Percentiles rank a stretch among this genome's conserved stretches.
These are phyloP conservation scores for Erythrophleum ivorense DNA, from an alignment of 331 rosid species.

Conservation along the genomic window DNA sequence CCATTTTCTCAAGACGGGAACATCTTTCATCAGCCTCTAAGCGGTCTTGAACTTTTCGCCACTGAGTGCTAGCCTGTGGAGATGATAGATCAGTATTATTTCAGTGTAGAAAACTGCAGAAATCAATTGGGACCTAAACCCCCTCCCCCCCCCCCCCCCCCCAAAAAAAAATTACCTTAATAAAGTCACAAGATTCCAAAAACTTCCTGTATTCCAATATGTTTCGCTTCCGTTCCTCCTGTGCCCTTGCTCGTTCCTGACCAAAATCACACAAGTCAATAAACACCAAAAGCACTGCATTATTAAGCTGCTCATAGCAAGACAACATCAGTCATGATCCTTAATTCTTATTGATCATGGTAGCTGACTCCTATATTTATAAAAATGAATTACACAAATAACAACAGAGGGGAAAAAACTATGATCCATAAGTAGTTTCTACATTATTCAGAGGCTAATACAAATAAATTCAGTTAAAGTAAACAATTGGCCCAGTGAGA, in stretches of 20 bases:
- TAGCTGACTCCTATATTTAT: neutral
- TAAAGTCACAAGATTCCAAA: constrained; percentile 91
- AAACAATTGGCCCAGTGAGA: neutral
- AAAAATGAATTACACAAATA: neutral
- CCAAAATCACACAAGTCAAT: constrained; percentile 36
- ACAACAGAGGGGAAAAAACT: neutral
- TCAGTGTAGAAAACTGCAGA: constrained; percentile 33
- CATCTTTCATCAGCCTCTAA: constrained; percentile 95
- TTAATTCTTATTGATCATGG: neutral
- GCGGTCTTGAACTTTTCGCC: constrained; percentile 96
- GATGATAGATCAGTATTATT: constrained; percentile 37
- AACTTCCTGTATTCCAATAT: constrained; percentile 69
- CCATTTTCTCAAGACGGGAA: constrained; percentile 82
- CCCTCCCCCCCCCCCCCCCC: too few species aligned
- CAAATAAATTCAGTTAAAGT: neutral
- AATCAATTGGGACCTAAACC: constrained; percentile 24
- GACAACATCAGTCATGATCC: neutral
- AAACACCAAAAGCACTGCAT: constrained; percentile 38
- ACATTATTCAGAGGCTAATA: neutral
- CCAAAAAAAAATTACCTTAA: constrained; percentile 60
- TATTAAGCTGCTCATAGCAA: neutral
- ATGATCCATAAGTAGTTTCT: neutral
- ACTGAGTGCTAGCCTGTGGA: constrained; percentile 82
- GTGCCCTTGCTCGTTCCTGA: constrained; percentile 81
- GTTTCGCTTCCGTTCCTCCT: constrained; percentile 73